These are phyloP conservation scores for Dovyalis caffra DNA, from an alignment of 345 rosid species.

Conservation along the genomic window DNA sequence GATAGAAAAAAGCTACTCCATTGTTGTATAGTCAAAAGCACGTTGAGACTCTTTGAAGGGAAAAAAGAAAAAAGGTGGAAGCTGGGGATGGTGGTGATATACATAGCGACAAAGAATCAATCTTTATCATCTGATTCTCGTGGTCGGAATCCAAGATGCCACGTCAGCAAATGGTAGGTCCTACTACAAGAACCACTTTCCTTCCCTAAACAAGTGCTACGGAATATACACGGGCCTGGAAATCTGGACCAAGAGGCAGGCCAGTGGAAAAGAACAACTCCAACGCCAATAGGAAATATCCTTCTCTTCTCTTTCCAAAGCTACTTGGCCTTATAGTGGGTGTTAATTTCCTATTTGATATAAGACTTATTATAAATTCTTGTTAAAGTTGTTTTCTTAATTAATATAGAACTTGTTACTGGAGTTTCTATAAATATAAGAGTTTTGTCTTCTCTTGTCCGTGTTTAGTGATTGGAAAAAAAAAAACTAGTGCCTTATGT, in stretches of 20 bases:
- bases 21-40: neutral
- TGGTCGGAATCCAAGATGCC: slow-evolving; percentile 31
- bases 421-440: too few relatives aligned
- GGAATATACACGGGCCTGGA: neutral
- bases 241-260: neutral
- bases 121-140: slow-evolving; percentile 33
- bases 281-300: neutral
- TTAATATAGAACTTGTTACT: too few relatives aligned
- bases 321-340: too few relatives aligned
- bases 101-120: slow-evolving; percentile 21
- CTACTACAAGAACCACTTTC: neutral
- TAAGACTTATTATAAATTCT: too few relatives aligned
- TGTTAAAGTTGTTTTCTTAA: too few relatives aligned
- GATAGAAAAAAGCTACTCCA: too few relatives aligned
- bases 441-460: too few relatives aligned
- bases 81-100: too few relatives aligned
- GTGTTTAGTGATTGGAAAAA: too few relatives aligned
- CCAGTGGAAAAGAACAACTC: neutral
- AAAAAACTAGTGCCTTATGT: too few relatives aligned
- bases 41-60: neutral
- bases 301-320: neutral
- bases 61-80: too few relatives aligned
- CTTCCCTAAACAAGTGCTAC: neutral
- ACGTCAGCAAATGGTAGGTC: slow-evolving; percentile 2
- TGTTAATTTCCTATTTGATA: too few relatives aligned